A percentile compares a stretch with the other conserved stretches of the same genome.
Evolutionary conservation across 306 rosid species (phyloP).

Genomic region (Gastrolobium villosum): DNA sequence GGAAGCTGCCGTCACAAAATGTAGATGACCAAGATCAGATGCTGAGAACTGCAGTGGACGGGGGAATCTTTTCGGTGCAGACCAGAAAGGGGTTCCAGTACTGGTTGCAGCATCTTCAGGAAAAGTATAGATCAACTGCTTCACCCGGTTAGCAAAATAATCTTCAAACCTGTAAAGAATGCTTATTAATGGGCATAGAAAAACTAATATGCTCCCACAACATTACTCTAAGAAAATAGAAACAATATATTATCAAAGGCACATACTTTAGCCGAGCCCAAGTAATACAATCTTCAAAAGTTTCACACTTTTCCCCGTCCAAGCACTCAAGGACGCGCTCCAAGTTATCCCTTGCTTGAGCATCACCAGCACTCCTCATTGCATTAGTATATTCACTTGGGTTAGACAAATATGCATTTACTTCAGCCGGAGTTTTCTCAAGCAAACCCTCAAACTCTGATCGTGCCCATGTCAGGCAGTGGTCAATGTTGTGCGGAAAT

Average conservation of each 20-base stretch:
- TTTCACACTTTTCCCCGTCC: conserved; percentile 74
- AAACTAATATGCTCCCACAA: neutral
- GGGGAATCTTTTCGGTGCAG: conserved; percentile 94
- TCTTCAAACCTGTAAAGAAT: conserved; percentile 76
- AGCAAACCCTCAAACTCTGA: conserved; percentile 93
- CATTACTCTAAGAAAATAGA: neutral
- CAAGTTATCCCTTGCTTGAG: conserved; percentile 89
- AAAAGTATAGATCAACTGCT: conserved; percentile 86
- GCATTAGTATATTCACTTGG: conserved; percentile 72
- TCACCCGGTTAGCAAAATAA: conserved; percentile 77
- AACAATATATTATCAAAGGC: neutral
- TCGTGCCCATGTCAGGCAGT: conserved; percentile 97
- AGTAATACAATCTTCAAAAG: conserved; percentile 76
- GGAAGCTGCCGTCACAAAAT: conserved; percentile 71
- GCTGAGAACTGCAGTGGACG: conserved; percentile 76
- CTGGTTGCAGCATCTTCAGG: conserved; percentile 92
- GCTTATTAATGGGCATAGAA: neutral
- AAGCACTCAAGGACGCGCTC: conserved; percentile 88
- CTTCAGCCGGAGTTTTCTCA: conserved; percentile 92
- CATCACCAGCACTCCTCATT: conserved; percentile 83
- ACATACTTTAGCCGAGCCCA: conserved; percentile 90
- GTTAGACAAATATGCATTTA: conserved; percentile 76
- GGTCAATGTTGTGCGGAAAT: conserved; percentile 92
- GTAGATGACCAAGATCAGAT: conserved; percentile 69
- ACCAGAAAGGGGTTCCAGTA: conserved; percentile 90